Conservation (phyloP, 768 basidiomycete species). For the Pleurotus citrinopileatus region DNA sequence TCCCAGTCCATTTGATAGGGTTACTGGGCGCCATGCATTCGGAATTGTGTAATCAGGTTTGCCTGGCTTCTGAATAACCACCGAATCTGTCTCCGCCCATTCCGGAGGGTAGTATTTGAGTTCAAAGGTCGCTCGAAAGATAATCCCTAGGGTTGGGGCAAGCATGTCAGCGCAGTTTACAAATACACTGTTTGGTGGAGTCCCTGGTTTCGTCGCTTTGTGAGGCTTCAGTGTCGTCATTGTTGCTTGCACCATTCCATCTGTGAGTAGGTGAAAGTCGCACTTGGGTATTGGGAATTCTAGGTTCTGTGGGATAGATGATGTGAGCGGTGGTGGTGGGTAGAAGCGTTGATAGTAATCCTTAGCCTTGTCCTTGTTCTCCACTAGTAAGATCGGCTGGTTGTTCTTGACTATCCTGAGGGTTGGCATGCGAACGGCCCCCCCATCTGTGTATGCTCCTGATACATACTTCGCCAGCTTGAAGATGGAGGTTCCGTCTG, state of each 20-base stretch:
- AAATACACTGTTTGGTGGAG: conserved; percentile 21
- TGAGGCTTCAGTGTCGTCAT: conserved; percentile 19
- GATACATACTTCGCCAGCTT: conserved; percentile 13
- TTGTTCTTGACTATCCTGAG: not conserved
- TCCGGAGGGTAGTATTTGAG: conserved; percentile 23
- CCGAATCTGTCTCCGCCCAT: conserved; percentile 25
- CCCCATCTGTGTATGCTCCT: conserved; percentile 7
- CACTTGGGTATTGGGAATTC: conserved; percentile 11
- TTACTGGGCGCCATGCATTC: conserved; percentile 30
- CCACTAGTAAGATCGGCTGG: not conserved
- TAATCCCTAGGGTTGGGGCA: conserved; percentile 13
- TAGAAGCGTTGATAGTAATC: conserved; percentile 12
- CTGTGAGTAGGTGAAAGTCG: conserved; percentile 1
- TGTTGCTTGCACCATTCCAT: conserved; percentile 4
- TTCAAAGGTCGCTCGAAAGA: conserved; percentile 25
- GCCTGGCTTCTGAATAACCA: conserved; percentile 34
- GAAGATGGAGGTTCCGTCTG: conserved; percentile 9
- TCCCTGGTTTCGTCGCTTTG: conserved; percentile 25
- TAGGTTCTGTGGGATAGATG: conserved; percentile 4
- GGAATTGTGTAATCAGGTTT: conserved; percentile 29
- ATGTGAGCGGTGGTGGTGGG: conserved; percentile 12
- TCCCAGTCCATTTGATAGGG: conserved; percentile 19
- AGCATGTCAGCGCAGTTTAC: conserved; percentile 12
- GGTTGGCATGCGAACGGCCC: conserved; percentile 9
- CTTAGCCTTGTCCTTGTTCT: conserved; percentile 10